phyloP scores from a whole-genome alignment of 2,329 filamentous ascomycete genomes.

The Taxawa tesnikishii region DNA sequence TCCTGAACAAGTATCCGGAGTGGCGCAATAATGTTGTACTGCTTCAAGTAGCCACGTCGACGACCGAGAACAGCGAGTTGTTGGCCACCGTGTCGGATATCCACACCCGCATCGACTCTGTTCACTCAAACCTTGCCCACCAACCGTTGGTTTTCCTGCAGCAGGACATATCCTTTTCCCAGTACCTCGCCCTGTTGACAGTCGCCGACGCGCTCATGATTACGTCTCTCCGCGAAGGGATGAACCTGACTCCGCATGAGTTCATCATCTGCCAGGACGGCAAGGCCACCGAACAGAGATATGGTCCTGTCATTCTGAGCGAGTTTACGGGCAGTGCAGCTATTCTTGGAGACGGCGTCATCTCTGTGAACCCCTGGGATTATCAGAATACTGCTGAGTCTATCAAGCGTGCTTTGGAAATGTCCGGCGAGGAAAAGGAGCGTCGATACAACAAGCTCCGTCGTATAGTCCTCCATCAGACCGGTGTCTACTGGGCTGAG shows the following conservation, averaged over 20 bases:
- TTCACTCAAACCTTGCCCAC: conserved; percentile 80
- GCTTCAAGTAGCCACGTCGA: conserved; percentile 87
- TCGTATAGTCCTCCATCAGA: conserved; percentile 64
- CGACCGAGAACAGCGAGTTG: conserved; percentile 76
- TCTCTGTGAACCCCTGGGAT: conserved; percentile 92
- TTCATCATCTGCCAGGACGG: conserved; percentile 91
- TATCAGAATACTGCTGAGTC: conserved; percentile 79
- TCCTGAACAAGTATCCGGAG: conserved; percentile 84
- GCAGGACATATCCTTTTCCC: conserved; percentile 84
- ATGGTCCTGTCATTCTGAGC: conserved; percentile 80
- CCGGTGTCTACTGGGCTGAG: conserved; percentile 76
- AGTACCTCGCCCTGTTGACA: conserved; percentile 84
- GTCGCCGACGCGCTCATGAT: conserved; percentile 90
- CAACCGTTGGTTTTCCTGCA: conserved; percentile 89
- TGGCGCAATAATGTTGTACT: conserved; percentile 80
- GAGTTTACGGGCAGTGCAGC: conserved; percentile 91
- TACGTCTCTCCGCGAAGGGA: conserved; percentile 87
- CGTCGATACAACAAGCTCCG: conserved; percentile 63
- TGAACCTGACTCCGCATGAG: conserved; percentile 94
- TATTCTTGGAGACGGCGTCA: conserved; percentile 66
- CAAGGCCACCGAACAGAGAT: conserved; percentile 61
- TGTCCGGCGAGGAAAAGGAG: conserved; percentile 62
- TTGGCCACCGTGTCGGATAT: conserved; percentile 86
- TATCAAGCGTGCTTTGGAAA: conserved; percentile 72
- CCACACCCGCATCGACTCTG: conserved; percentile 85